A percentile compares a stretch with the other conserved stretches of the same genome.
phyloP scores from a whole-genome alignment of 257 asterid genomes.

The Penstemon eatonii region DNA sequence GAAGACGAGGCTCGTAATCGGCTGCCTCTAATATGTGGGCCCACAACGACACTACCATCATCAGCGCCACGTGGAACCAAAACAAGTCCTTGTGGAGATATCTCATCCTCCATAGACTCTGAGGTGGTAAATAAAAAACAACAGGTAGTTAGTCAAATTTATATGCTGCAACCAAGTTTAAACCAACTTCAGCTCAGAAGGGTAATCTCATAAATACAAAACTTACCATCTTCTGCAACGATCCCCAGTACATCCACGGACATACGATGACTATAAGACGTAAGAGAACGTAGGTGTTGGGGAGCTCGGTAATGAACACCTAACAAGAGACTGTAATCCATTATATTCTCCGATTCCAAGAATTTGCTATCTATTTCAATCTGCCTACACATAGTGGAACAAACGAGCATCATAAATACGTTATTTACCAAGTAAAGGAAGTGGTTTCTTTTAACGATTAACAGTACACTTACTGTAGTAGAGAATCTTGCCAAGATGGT shows the following conservation, averaged over 20 bases:
- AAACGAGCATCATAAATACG: slow-evolving; percentile 20
- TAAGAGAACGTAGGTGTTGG: slow-evolving; percentile 71
- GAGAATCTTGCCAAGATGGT: slow-evolving; percentile 80
- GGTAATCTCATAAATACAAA: neutral
- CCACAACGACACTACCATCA: slow-evolving; percentile 66
- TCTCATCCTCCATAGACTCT: slow-evolving; percentile 87
- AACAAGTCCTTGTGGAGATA: slow-evolving; percentile 89
- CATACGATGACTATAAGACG: slow-evolving; percentile 52
- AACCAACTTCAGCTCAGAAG: neutral
- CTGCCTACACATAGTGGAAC: slow-evolving; percentile 62
- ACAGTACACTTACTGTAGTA: slow-evolving; percentile 62
- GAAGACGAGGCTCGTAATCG: slow-evolving; percentile 82
- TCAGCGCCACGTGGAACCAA: slow-evolving; percentile 79
- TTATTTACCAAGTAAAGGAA: neutral
- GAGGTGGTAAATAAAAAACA: slow-evolving; percentile 25
- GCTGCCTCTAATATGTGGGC: slow-evolving; percentile 90
- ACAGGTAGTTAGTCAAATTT: neutral
- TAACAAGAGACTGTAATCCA: slow-evolving; percentile 95
- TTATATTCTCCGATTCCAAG: slow-evolving; percentile 87
- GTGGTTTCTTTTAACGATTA: neutral
- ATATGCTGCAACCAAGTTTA: neutral
- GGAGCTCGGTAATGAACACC: slow-evolving; percentile 98
- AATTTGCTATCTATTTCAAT: slow-evolving; percentile 86
- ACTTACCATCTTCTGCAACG: slow-evolving; percentile 89
- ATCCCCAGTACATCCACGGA: slow-evolving; percentile 69